Percentiles rank a stretch among this genome's conserved stretches.
These are phyloP conservation scores for Heritiera fomes DNA, from an alignment of 345 rosid genomes.

Conservation along the genomic window DNA sequence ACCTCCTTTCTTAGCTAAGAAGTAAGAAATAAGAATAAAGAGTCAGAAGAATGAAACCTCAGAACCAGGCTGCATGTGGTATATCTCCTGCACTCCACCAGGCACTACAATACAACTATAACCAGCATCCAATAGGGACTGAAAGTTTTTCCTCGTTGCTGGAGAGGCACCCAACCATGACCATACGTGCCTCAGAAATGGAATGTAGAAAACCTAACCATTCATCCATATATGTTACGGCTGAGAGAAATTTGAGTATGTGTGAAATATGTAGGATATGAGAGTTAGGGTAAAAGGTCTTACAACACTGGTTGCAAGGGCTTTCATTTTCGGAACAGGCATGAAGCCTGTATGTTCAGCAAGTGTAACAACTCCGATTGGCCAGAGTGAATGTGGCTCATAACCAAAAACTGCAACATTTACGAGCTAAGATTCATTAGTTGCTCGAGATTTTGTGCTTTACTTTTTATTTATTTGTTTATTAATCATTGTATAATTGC, in stretches of 20 bases:
- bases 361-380: conserved; percentile 72
- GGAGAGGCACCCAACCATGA: conserved; percentile 88
- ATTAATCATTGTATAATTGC: too few species aligned
- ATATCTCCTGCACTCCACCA: conserved; percentile 91
- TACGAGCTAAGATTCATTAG: conserved; percentile 5
- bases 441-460: neutral
- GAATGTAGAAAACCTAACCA: conserved; percentile 74
- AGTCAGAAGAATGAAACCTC: conserved; percentile 52
- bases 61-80: conserved; percentile 58
- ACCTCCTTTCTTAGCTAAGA: neutral
- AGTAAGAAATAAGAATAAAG: neutral
- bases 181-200: conserved; percentile 92
- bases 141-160: conserved; percentile 72
- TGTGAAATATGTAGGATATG: neutral
- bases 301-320: conserved; percentile 84
- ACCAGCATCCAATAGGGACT: conserved; percentile 65
- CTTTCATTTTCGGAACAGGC: conserved; percentile 88
- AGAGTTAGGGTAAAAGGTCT: conserved; percentile 28
- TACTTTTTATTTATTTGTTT: too few species aligned
- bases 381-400: conserved; percentile 93
- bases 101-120: conserved; percentile 83
- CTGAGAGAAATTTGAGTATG: neutral
- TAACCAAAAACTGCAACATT: conserved; percentile 70
- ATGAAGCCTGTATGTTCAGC: conserved; percentile 72
- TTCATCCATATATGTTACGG: conserved; percentile 9